A percentile compares a stretch with the other conserved stretches of the same genome.
Conservation (phyloP, 2,329 filamentous ascomycete genomes). For the Zopfia rhizophila region DNA sequence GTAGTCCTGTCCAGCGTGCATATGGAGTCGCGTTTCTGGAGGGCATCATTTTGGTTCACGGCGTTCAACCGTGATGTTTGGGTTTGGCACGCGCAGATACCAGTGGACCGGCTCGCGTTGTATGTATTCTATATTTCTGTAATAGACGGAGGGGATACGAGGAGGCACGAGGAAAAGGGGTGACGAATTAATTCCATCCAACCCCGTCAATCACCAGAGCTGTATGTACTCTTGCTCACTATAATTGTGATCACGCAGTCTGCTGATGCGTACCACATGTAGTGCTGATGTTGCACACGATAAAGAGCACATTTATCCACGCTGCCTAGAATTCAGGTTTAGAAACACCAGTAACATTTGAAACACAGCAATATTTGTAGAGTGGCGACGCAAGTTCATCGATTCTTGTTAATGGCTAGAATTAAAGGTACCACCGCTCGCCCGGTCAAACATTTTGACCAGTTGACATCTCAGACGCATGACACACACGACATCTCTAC, state of each 20-base stretch:
- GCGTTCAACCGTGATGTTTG: slow-evolving; percentile 5
- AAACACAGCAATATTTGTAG: neutral
- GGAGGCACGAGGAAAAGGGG: no score
- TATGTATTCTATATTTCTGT: slow-evolving; percentile 30
- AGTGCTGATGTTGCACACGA: neutral
- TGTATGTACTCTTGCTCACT: neutral
- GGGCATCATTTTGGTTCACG: slow-evolving; percentile 7
- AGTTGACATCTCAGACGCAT: neutral
- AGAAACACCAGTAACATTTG: neutral
- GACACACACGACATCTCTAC: neutral
- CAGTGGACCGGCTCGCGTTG: slow-evolving; percentile 28
- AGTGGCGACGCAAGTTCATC: no score
- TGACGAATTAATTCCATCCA: no score
- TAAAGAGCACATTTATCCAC: no score
- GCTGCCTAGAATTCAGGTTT: slow-evolving; percentile 11
- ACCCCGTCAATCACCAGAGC: neutral
- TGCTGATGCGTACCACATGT: no score
- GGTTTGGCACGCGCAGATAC: slow-evolving; percentile 34
- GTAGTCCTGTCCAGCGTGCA: neutral
- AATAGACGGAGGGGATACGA: slow-evolving; percentile 29
- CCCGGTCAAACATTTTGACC: neutral
- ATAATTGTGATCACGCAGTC: neutral
- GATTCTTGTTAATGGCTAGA: no score
- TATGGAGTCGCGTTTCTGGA: slow-evolving; percentile 8
- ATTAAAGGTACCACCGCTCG: no score